Base-by-base conservation (phyloP, 768 basidiomycete species). In the Cyathus striatus region DNA sequence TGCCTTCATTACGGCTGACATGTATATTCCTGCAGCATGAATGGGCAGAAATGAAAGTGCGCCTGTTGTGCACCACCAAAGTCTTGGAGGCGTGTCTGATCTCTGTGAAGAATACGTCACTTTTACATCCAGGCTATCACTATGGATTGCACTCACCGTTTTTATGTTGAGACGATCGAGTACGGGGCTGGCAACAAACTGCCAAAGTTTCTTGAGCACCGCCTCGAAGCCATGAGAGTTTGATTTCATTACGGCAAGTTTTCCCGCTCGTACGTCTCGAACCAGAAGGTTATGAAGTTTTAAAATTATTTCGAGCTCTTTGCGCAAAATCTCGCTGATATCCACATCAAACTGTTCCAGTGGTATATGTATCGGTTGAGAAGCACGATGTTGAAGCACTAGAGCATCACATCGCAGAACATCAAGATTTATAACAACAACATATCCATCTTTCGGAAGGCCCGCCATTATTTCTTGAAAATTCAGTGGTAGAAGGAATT, bases 31-130 rank as follows among this genome's bases (percentile, higher is more conserved):
- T 21, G 48, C 50, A 5, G 53, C 53, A 30, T 54, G 53, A 7
- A 52, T 16, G 23, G 53, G 50, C 9, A 54, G 39, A 40, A 42
- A 43, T 10, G 44, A 47, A 4, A 50, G 40, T 10, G 42, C 37
- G 5, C 50, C 48, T 20, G 46, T 52, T 4, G 41, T 43, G 13
- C 50, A 52, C 49, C 51, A 52, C 53, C 53, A 55, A 35, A 55
- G 41, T 24, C n/a, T n/a, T n/a, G n/a, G n/a, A n/a, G n/a, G 13
- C 4, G 23, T 33, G 30, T 50, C 39, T 2, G 44, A 45, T 16
- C 47, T 50, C n/a, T n/a, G n/a, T n/a, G n/a, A n/a, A n/a, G n/a
- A n/a, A n/a, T n/a, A n/a, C n/a, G n/a, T n/a, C n/a, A n/a, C 43
- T 14, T 5, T 6, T 38, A 38, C 16, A 18, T 6, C 1, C 25